These are phyloP conservation scores for Erigeron philadelphicus DNA, from an alignment of 140 eudicot species.

Conservation along the genomic window DNA sequence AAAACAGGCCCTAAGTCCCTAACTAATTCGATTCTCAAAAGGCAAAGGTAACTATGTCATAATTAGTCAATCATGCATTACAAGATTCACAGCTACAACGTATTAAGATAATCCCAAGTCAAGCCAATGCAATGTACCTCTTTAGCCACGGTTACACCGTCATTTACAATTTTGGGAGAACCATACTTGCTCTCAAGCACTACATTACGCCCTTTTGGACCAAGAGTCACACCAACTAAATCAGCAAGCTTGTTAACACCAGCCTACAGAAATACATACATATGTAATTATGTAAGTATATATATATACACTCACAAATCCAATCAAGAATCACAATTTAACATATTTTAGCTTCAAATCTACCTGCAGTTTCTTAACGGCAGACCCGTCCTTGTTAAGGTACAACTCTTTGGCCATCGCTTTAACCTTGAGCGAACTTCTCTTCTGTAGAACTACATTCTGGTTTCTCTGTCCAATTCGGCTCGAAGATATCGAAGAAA, in stretches of 20 bases:
- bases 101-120: background rate
- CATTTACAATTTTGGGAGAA: conserved; percentile 71
- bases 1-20: no score
- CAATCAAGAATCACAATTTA: background rate
- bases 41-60: no score
- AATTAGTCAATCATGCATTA: background rate
- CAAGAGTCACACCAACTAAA: conserved; percentile 70
- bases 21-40: no score
- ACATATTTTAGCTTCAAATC: background rate
- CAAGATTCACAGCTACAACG: background rate
- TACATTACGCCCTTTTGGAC: conserved; percentile 79
- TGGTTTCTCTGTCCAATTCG: conserved; percentile 38
- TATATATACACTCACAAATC: background rate
- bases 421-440: conserved; percentile 38
- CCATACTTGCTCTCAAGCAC: conserved; percentile 78
- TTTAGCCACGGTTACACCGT: conserved; percentile 80
- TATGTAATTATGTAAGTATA: background rate
- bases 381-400: conserved; percentile 63
- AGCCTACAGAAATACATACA: conserved; percentile 27
- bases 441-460: conserved; percentile 35
- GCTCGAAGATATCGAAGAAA: conserved; percentile 41
- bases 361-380: conserved; percentile 67
- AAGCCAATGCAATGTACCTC: conserved; percentile 35
- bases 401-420: conserved; percentile 65
- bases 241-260: conserved; percentile 89